Evolutionary conservation across 768 basidiomycete species (phyloP), one percentile per base, ranked within the genome.

Genomic region (Gloeopeniophorella convolvens): DNA sequence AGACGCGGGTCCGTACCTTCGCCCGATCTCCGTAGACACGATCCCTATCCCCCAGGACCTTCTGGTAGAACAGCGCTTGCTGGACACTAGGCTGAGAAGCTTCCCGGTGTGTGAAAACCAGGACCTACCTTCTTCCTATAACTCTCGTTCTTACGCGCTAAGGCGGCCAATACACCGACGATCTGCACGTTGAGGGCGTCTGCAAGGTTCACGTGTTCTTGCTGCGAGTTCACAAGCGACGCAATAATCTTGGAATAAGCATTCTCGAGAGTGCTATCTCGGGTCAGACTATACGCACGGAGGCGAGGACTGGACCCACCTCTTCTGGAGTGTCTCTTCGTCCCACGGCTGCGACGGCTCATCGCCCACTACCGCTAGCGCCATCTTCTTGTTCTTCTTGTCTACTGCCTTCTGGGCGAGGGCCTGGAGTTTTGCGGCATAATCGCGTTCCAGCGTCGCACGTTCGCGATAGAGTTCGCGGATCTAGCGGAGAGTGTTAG

Each of bases 41-140:
- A 62, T 91, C 88, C 45, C 85, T 73, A 48, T 90, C 86, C 3
- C 76, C 65, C 0, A 90, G 63, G 18, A 88, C 64, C 62, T 80
- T 87, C 65, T 83, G 79, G 62, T 82, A 88, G 65, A 80, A 85
- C 56, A 72, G 72, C 47, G 76, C 70, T 73, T 89, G 83, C 80
- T 88, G 59, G 24, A 42, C 4, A 30, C 31, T 13, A 40, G 8
- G n/a, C 21, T 39, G 23, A 41, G 44, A 33, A 52, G 39, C 37
- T 32, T 42, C 42, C 26, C 56, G 44, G 27, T 35, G 24, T 15
- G 51, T 35, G 23, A 43, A 18, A 40, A 44, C 3, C 11, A 9
- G 31, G 10, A 45, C 56, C 48, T 57, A 80, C 86, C 70, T 83
- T 85, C 72, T 78, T 85, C 70, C 81, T 80, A 18, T 76, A 64